These are phyloP conservation scores for Cladosporium cucumerinum DNA, from an alignment of 2,329 filamentous ascomycete genomes.

Conservation along the genomic window DNA sequence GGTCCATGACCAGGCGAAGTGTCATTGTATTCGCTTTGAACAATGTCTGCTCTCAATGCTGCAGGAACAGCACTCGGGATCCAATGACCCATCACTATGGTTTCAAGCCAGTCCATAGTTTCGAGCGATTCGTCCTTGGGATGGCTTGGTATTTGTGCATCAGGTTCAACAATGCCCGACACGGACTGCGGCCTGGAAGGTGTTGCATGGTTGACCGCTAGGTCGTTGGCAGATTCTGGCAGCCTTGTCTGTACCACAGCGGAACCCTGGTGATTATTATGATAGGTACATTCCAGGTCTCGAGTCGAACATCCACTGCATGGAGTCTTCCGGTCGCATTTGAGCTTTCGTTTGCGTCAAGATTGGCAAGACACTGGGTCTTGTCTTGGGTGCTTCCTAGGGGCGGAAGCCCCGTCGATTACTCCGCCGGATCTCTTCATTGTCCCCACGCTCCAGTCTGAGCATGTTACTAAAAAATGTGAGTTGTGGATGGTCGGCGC, in stretches of 20 bases:
- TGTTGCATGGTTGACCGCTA: background rate
- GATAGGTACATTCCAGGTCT: background rate
- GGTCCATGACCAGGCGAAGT: background rate
- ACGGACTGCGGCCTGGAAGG: background rate
- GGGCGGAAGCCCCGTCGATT: background rate
- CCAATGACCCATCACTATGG: constrained; percentile 9
- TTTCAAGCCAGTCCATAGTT: constrained; percentile 6
- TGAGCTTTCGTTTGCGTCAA: constrained; percentile 8
- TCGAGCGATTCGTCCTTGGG: background rate
- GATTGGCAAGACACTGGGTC: constrained; percentile 10
- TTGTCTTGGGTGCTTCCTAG: background rate
- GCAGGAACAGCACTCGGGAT: constrained; percentile 1
- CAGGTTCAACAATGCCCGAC: background rate
- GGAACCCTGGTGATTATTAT: background rate
- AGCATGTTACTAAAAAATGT: background rate
- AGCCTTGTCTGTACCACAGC: background rate
- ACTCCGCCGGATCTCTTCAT: background rate
- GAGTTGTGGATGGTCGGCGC: background rate
- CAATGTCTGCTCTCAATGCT: background rate
- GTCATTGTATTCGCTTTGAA: background rate
- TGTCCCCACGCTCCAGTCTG: background rate
- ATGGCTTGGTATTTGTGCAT: background rate
- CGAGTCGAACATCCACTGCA: constrained; percentile 1
- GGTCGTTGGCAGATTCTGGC: background rate
- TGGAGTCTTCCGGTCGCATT: background rate